Evolutionary conservation across 345 rosid species (phyloP), one percentile per base, ranked within the genome.

Genomic region (Adansonia digitata): DNA sequence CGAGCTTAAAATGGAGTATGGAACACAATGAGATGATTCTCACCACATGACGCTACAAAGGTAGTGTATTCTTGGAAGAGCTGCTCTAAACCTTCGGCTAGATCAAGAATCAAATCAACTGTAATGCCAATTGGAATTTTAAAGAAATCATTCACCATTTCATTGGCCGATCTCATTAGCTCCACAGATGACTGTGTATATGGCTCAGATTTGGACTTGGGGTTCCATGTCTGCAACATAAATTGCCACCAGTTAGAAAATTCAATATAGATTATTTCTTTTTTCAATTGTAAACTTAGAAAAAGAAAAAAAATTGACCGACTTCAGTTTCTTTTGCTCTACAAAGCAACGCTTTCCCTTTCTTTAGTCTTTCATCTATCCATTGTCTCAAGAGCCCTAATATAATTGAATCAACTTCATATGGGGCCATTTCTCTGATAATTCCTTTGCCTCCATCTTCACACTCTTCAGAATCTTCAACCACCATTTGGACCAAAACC

Each of bases 181-280:
- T 91, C 97, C 71, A 84, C 91, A 3, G 86, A 91, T 0, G 99
- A 89, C 34, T 87, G 92, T 5, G 96, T 89, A 45, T 93, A 90
- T 0, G 99, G 98, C 79, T 95, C 98, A 5, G 89, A 87, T 84
- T 93, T 95, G 46, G 99, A 91, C 78, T 89, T 93, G 0, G 99
- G 99, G 66, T 90, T 95, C 99, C 98, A 95, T 2, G 97, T 93
- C 99, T 95, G 77, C 64, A 79, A 51, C 45, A 57, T 18, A 48
- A 56, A 76, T 27, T 56, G 48, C 17, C 37, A 42, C 35, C 24
- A 49, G 51, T 64, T 74, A 46, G 22, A 31, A 52, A 52, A 29
- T 35, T 20, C 9, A n/a, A 7, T 34, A 53, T 20, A 53, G n/a
- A 13, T 56, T 37, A 53, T 27, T 39, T 37, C 49, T 20, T 53